These are phyloP conservation scores for Cichorium intybus DNA, from an alignment of 140 eudicot genomes.

Conservation along the genomic window DNA sequence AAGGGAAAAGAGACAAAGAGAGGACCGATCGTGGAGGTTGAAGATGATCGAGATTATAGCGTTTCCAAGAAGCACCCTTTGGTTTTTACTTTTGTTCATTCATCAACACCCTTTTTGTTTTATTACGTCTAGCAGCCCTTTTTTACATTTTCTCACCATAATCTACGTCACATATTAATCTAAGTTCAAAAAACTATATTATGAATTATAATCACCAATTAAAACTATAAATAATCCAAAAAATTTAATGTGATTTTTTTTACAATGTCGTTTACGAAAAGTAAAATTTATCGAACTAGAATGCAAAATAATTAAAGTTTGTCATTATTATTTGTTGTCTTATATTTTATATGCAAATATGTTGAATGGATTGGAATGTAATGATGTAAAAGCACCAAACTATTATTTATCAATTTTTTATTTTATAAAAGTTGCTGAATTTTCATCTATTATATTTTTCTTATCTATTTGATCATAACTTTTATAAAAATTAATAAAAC, in stretches of 20 bases:
- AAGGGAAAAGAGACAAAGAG: conserved; percentile 13
- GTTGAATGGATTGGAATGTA: no score
- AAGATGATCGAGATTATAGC: conserved; percentile 25
- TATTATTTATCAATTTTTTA: no score
- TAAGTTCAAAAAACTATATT: background rate
- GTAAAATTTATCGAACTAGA: no score
- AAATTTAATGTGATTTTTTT: background rate
- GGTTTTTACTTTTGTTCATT: conserved; percentile 17
- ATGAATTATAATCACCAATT: background rate
- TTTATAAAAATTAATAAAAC: no score
- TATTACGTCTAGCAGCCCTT: conserved; percentile 1
- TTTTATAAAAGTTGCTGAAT: no score
- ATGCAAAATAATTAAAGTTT: no score
- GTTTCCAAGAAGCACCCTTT: conserved; percentile 19
- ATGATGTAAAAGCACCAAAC: no score
- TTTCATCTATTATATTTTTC: no score
- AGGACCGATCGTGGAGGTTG: conserved; percentile 33
- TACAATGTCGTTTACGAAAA: no score
- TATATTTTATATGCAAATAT: no score
- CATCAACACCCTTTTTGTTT: background rate
- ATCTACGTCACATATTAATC: background rate
- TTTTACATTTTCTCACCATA: background rate
- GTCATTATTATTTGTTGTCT: no score
- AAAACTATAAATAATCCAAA: background rate
- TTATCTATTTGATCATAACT: no score